phyloP scores from a whole-genome alignment of 805 yeast genomes.

The Ogataea trehalophila region DNA sequence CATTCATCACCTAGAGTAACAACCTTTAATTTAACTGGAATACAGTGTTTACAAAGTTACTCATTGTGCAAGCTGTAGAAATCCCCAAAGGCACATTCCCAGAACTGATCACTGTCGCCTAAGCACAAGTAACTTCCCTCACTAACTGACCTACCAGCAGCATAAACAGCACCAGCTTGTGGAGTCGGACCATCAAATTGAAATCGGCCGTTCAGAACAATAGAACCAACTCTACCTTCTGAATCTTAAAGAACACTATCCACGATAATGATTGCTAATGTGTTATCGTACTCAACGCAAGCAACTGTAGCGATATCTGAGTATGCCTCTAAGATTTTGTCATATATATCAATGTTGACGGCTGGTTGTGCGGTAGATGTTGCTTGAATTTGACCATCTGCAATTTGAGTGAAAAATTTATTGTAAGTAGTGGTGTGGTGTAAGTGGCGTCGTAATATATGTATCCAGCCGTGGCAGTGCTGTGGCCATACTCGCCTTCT shows the following conservation, averaged over 20 bases:
- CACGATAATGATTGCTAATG: too few relatives aligned
- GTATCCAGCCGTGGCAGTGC: too few relatives aligned
- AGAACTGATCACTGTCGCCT: slow-evolving; percentile 43
- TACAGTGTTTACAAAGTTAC: slow-evolving; percentile 38
- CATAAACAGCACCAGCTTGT: slow-evolving; percentile 50
- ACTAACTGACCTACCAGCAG: slow-evolving; percentile 46
- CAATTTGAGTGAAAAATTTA: slow-evolving; percentile 35
- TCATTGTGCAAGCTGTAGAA: slow-evolving; percentile 54
- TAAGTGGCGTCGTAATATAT: not conserved
- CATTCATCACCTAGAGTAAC: slow-evolving; percentile 20
- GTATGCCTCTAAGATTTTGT: not conserved
- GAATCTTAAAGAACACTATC: too few relatives aligned
- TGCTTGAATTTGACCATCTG: slow-evolving; percentile 43
- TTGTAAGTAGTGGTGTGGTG: not conserved
- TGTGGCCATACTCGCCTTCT: too few relatives aligned
- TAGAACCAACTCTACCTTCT: not conserved
- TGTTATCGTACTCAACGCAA: too few relatives aligned
- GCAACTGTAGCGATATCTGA: not conserved
- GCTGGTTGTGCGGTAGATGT: slow-evolving; percentile 27
- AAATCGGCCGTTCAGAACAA: slow-evolving; percentile 46
- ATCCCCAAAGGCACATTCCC: slow-evolving; percentile 51
- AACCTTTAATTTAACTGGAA: slow-evolving; percentile 38
- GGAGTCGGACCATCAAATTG: slow-evolving; percentile 64
- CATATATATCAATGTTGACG: not conserved
- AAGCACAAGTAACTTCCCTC: slow-evolving; percentile 42